Evolutionary conservation across 2,329 filamentous ascomycete genomes (phyloP).

Genomic region (Talaromyces pinophilus): DNA sequence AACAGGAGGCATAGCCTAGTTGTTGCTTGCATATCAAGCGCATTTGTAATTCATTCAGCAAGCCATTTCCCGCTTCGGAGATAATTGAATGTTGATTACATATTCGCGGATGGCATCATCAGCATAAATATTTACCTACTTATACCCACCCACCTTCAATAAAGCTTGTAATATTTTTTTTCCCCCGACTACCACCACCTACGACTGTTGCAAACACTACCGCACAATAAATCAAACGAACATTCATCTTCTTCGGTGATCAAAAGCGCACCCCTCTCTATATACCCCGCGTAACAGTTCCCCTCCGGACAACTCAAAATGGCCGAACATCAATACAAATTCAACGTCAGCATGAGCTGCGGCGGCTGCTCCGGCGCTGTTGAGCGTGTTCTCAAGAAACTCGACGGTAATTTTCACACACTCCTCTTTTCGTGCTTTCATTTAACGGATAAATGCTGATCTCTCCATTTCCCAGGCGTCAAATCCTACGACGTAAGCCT

Average conservation of each 20-base stretch:
- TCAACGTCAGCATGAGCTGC: conserved; percentile 92
- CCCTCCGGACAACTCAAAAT: conserved; percentile 47
- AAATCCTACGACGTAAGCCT: conserved; percentile 85
- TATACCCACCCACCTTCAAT: not conserved
- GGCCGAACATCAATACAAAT: conserved; percentile 89
- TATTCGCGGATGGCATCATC: conserved; percentile 17
- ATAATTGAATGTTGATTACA: not conserved
- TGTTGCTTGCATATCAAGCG: not conserved
- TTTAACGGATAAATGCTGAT: not conserved
- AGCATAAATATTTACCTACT: conserved; percentile 4
- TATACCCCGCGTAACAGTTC: not conserved
- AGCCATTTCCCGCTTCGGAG: conserved; percentile 1
- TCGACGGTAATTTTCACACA: conserved; percentile 64
- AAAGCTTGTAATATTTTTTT: not conserved
- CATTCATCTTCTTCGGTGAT: not conserved
- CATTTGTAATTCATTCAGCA: conserved; percentile 11
- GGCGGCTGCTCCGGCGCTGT: conserved; percentile 94
- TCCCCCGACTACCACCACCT: not conserved
- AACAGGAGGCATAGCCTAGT: not conserved
- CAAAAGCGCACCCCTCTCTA: not conserved
- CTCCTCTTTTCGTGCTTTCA: not conserved
- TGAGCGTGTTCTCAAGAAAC: conserved; percentile 86
- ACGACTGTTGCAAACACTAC: not conserved
- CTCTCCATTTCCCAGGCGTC: conserved; percentile 60
- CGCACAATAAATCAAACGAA: not conserved